Evolutionary conservation across 306 rosid species (phyloP).

Genomic region (Glycine tomentella): DNA sequence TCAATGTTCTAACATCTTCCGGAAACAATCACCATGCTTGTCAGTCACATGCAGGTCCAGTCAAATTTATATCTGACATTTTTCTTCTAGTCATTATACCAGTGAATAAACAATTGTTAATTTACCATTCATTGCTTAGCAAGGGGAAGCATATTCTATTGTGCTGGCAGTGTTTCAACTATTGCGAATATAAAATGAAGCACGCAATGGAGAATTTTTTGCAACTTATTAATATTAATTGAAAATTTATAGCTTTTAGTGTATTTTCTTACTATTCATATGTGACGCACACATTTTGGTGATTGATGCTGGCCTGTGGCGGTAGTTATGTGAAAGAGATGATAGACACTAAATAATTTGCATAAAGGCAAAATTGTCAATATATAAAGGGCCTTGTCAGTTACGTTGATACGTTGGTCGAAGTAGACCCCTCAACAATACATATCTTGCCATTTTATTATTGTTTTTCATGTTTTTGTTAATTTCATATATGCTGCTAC

Average conservation of each 20-base stretch:
- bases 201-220: not conserved
- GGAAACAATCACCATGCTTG: not conserved
- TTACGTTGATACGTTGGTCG: not conserved
- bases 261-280: slow-evolving; percentile 7
- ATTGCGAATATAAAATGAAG: not conserved
- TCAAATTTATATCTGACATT: slow-evolving; percentile 10
- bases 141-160: slow-evolving; percentile 52
- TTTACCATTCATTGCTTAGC: slow-evolving; percentile 32
- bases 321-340: slow-evolving; percentile 25
- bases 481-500: not conserved
- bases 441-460: not conserved
- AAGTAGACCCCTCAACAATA: not conserved
- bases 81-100: slow-evolving; percentile 9
- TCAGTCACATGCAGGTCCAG: not conserved
- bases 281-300: not conserved
- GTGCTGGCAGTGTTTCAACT: slow-evolving; percentile 34
- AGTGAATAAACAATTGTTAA: slow-evolving; percentile 37
- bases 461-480: not conserved
- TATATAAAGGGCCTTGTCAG: not conserved
- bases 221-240: slow-evolving; percentile 3
- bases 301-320: slow-evolving; percentile 4
- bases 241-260: not conserved
- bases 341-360: slow-evolving; percentile 4
- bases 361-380: slow-evolving; percentile 37
- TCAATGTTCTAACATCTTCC: not conserved